phyloP scores from a whole-genome alignment of 306 rosid species.

The Cicer judaicum region DNA sequence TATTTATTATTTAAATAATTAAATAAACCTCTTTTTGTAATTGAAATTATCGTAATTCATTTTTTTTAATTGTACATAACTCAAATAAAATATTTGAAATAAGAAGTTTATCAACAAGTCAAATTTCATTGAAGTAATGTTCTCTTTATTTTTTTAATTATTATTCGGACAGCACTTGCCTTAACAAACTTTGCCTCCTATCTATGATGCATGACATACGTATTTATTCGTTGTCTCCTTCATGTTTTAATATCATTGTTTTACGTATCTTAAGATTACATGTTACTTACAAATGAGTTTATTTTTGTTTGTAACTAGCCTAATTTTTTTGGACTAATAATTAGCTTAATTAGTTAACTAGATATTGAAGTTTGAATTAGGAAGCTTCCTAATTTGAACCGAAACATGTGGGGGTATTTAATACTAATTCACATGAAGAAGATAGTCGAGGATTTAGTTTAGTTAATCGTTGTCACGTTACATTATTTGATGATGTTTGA shows the following conservation, averaged over 20 bases:
- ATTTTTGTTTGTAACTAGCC: conserved; percentile 20
- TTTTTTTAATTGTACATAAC: too few species aligned
- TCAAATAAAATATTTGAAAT: too few species aligned
- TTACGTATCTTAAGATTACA: conserved; percentile 34
- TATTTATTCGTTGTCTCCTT: conserved; percentile 42
- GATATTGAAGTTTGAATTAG: neutral
- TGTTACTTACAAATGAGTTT: conserved; percentile 51
- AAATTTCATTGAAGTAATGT: conserved; percentile 40
- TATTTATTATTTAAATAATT: too few species aligned
- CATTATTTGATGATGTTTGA: conserved; percentile 46
- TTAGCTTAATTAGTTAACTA: neutral
- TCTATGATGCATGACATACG: conserved; percentile 40
- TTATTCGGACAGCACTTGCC: conserved; percentile 41
- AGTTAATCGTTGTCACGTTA: conserved; percentile 58
- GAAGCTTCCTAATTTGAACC: conserved; percentile 51
- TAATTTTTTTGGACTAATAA: too few species aligned
- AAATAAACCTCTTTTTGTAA: too few species aligned
- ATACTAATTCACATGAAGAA: conserved; percentile 75
- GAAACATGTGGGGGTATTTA: conserved; percentile 63
- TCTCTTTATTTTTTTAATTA: conserved; percentile 32
- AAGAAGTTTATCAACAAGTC: conserved; percentile 25
- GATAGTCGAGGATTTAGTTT: conserved; percentile 46
- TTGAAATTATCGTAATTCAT: too few species aligned
- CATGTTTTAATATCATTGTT: conserved; percentile 34
- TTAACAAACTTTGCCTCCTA: conserved; percentile 47